Evolutionary conservation across 2,329 filamentous ascomycete genomes (phyloP).

Genomic region (Aspergillus fischeri): DNA sequence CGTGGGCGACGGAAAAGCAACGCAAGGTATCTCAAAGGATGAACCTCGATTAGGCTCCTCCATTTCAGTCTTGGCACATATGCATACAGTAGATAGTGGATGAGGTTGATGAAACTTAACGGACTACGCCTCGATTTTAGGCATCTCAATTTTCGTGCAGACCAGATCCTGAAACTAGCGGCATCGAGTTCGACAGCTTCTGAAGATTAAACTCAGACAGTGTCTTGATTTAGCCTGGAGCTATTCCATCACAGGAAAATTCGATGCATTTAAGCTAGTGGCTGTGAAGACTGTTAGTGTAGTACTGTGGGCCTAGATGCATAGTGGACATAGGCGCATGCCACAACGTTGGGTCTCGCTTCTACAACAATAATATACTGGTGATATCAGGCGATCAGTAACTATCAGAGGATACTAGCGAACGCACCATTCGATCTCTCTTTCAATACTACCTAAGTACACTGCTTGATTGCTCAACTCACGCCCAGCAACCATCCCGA

Average conservation of each 20-base stretch:
- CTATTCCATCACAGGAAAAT: background rate
- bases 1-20: too few species aligned
- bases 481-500: too few species aligned
- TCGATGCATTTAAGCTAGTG: background rate
- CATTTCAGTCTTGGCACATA: constrained; percentile 7
- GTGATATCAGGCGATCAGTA: background rate
- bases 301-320: background rate
- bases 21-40: background rate
- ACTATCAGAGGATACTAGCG: background rate
- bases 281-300: background rate
- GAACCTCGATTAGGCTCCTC: constrained; percentile 5
- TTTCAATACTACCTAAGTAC: too few species aligned
- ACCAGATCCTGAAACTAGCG: background rate
- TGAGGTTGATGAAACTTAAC: background rate
- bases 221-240: background rate
- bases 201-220: background rate
- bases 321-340: background rate
- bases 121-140: background rate
- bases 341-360: background rate
- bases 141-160: background rate
- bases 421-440: background rate
- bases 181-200: too few species aligned
- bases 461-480: too few species aligned
- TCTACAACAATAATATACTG: background rate
- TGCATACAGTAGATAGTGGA: background rate